Percentiles rank a stretch among this genome's conserved stretches.
These are phyloP conservation scores for Hygrocybe punicea DNA, from an alignment of 768 basidiomycete species.

Conservation along the genomic window DNA sequence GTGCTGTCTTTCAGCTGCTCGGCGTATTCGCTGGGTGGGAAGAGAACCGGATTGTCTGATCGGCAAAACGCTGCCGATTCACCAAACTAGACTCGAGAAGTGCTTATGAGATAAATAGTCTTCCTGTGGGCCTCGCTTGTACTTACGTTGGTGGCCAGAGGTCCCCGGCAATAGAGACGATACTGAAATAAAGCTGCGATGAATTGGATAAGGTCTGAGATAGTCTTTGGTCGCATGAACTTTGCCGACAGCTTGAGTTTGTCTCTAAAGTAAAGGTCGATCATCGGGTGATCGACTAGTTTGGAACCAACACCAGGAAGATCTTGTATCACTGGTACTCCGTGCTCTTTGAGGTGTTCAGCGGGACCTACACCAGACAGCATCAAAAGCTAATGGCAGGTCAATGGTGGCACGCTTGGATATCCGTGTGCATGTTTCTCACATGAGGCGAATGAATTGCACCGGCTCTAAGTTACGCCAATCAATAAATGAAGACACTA, in stretches of 20 bases:
- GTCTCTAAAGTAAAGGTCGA: slow-evolving; percentile 54
- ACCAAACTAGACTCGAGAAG: slow-evolving; percentile 37
- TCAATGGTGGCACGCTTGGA: neutral
- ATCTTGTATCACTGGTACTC: slow-evolving; percentile 56
- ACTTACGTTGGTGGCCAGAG: slow-evolving; percentile 54
- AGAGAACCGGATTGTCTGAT: slow-evolving; percentile 49
- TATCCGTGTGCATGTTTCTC: slow-evolving; percentile 8
- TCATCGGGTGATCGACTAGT: slow-evolving; percentile 67
- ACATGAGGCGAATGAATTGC: slow-evolving; percentile 59
- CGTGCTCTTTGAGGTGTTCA: slow-evolving; percentile 47
- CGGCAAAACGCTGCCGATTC: slow-evolving; percentile 62
- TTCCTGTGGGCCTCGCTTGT: neutral
- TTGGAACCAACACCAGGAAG: slow-evolving; percentile 73
- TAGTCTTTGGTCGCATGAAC: slow-evolving; percentile 36
- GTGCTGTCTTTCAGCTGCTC: slow-evolving; percentile 43
- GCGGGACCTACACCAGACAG: slow-evolving; percentile 76
- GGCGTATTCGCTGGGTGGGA: slow-evolving; percentile 38
- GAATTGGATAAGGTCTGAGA: slow-evolving; percentile 27
- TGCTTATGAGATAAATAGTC: slow-evolving; percentile 1
- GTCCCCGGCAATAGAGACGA: slow-evolving; percentile 43
- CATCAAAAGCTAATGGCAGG: slow-evolving; percentile 52
- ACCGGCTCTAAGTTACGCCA: slow-evolving; percentile 42
- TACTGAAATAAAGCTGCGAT: slow-evolving; percentile 42
- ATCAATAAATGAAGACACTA: neutral
- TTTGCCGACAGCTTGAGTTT: slow-evolving; percentile 44